phyloP scores from a whole-genome alignment of 352 stramenopile species.

The Globisporangium cederbergense region DNA sequence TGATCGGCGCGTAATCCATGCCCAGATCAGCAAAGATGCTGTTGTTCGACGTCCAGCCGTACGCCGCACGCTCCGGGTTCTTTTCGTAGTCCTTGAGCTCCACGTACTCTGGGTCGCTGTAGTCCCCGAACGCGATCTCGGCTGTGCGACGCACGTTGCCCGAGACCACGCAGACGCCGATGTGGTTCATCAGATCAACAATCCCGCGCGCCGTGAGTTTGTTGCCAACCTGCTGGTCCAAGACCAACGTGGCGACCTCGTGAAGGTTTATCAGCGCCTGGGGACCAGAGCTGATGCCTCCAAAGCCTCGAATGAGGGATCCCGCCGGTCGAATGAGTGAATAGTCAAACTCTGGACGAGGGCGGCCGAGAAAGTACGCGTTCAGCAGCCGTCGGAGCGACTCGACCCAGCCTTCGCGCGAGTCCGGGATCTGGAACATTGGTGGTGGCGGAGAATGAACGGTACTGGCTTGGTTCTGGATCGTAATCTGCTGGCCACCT shows the following conservation, averaged over 20 bases:
- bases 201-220: slow-evolving; percentile 72
- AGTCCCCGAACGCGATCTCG: slow-evolving; percentile 93
- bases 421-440: slow-evolving; percentile 48
- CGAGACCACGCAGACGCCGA: slow-evolving; percentile 88
- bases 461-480: slow-evolving; percentile 26
- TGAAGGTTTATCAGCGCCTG: slow-evolving; percentile 77
- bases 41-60: slow-evolving; percentile 94
- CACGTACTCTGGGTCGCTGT: slow-evolving; percentile 83
- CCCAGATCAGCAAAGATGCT: slow-evolving; percentile 90
- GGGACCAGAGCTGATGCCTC: slow-evolving; percentile 85
- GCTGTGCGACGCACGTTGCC: slow-evolving; percentile 92
- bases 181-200: slow-evolving; percentile 93
- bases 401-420: slow-evolving; percentile 85
- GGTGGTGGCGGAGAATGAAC: slow-evolving; percentile 1
- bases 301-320: slow-evolving; percentile 88
- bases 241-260: slow-evolving; percentile 40
- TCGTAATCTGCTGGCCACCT: slow-evolving; percentile 60
- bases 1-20: slow-evolving; percentile 91
- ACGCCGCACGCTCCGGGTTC: slow-evolving; percentile 85
- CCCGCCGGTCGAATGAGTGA: slow-evolving; percentile 77
- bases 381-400: slow-evolving; percentile 81
- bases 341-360: slow-evolving; percentile 74
- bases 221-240: slow-evolving; percentile 50
- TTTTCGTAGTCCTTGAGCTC: slow-evolving; percentile 91
- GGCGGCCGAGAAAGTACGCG: slow-evolving; percentile 66